Conservation (phyloP, 768 basidiomycete species). For the Mycena venus region DNA sequence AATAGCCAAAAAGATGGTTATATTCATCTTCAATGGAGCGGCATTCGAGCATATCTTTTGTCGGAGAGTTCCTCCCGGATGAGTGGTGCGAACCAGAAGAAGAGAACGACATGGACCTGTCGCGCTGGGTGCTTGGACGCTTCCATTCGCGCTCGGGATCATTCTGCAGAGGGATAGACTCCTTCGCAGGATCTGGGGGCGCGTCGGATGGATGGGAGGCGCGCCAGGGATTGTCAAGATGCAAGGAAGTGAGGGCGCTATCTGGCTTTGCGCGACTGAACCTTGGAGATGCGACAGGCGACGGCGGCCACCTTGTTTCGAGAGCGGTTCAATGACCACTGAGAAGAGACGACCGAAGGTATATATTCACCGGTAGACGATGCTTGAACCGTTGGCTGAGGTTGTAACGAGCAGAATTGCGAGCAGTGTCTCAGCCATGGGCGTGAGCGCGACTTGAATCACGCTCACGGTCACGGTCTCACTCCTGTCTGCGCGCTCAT, state of each 20-base stretch:
- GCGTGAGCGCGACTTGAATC: too few relatives aligned
- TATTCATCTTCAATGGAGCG: constrained; percentile 62
- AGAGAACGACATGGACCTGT: constrained; percentile 67
- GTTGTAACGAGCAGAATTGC: constrained; percentile 88
- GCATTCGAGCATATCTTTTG: constrained; percentile 58
- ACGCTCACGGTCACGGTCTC: too few relatives aligned
- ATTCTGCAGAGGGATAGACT: constrained; percentile 38
- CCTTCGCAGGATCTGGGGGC: constrained; percentile 39
- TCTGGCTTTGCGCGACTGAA: constrained; percentile 78
- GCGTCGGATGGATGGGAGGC: constrained; percentile 67
- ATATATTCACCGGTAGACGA: constrained; percentile 70
- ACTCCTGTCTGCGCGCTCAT: too few relatives aligned
- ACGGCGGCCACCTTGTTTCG: constrained; percentile 75
- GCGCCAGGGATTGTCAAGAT: constrained; percentile 82
- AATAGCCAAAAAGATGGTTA: constrained; percentile 83
- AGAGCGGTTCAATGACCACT: constrained; percentile 16
- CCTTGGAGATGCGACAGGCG: constrained; percentile 72
- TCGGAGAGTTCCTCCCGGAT: constrained; percentile 67
- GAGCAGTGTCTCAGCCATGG: constrained; percentile 84
- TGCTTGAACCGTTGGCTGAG: constrained; percentile 82
- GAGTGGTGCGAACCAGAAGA: constrained; percentile 58
- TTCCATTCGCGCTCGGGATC: constrained; percentile 76
- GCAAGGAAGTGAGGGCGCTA: constrained; percentile 57
- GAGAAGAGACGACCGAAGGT: not conserved
- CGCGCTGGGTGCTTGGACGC: constrained; percentile 60